phyloP scores from a whole-genome alignment of 2,329 filamentous ascomycete genomes.

The Stachybotrys chartarum region DNA sequence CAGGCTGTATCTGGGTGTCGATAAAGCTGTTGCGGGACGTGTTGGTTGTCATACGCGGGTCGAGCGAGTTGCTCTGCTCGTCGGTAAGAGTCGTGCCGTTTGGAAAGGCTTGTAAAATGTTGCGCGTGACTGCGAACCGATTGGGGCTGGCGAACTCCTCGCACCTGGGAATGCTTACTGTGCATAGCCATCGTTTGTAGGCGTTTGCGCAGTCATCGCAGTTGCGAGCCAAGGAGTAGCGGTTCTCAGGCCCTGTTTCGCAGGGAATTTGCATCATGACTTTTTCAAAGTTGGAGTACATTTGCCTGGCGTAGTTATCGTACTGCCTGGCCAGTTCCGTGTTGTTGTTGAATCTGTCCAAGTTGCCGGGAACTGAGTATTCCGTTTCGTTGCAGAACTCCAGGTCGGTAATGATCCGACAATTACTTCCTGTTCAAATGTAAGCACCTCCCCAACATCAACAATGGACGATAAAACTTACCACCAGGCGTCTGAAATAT shows the following conservation, averaged over 20 bases:
- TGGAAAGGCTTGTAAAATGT: slow-evolving; percentile 62
- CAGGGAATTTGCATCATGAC: slow-evolving; percentile 81
- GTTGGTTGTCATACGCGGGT: slow-evolving; percentile 17
- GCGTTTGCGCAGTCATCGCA: slow-evolving; percentile 71
- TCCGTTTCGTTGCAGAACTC: slow-evolving; percentile 82
- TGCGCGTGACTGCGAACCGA: slow-evolving; percentile 47
- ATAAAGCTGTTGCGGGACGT: slow-evolving; percentile 65
- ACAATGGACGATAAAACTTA: slow-evolving; percentile 31
- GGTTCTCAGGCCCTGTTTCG: slow-evolving; percentile 63
- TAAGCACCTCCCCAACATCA: slow-evolving; percentile 2
- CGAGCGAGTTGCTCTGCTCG: slow-evolving; percentile 16
- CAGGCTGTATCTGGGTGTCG: slow-evolving; percentile 64
- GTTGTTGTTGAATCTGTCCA: slow-evolving; percentile 51
- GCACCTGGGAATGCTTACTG: slow-evolving; percentile 86
- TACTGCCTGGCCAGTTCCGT: slow-evolving; percentile 63
- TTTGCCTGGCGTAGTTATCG: slow-evolving; percentile 62
- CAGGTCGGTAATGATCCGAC: slow-evolving; percentile 80
- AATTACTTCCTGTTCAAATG: slow-evolving; percentile 58
- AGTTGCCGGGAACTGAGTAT: slow-evolving; percentile 84
- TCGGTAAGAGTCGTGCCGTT: slow-evolving; percentile 53
- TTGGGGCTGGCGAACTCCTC: slow-evolving; percentile 64
- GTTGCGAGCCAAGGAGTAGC: slow-evolving; percentile 72
- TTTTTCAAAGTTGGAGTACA: slow-evolving; percentile 74
- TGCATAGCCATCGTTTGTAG: slow-evolving; percentile 94
- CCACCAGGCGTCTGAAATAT: slow-evolving; percentile 73